phyloP scores from a whole-genome alignment of 305 asterid species.

The Fraxinus dipetala region DNA sequence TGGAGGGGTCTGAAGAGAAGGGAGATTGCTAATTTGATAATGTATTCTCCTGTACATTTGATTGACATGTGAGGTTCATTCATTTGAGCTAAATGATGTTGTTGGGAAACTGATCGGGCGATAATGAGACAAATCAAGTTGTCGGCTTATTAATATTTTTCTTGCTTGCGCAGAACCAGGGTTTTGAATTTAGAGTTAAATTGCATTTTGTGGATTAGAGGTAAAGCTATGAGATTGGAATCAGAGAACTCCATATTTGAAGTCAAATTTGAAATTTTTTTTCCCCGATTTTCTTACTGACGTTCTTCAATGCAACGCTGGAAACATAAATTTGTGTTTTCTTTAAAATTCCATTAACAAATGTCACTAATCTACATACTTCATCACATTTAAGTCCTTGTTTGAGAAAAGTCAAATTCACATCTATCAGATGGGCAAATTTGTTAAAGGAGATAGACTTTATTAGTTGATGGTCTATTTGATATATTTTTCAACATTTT shows the following conservation, averaged over 20 bases:
- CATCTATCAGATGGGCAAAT: not conserved
- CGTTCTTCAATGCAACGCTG: not conserved
- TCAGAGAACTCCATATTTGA: not conserved
- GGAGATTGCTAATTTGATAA: not conserved
- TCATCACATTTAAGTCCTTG: not conserved
- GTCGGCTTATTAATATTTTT: not conserved
- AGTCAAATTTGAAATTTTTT: not conserved
- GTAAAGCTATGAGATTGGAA: not conserved
- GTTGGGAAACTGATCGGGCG: not conserved
- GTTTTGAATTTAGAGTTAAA: not conserved
- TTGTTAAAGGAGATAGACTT: not conserved
- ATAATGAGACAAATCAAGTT: not conserved
- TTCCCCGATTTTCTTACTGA: not conserved
- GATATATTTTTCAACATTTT: not conserved
- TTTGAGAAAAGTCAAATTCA: not conserved
- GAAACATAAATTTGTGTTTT: not conserved
- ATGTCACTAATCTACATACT: not conserved
- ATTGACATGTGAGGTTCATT: not conserved
- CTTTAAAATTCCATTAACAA: not conserved
- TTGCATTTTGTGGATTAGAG: not conserved
- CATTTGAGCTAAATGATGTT: not conserved
- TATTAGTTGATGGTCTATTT: not conserved
- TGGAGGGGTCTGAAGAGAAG: not conserved
- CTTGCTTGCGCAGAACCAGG: not conserved
- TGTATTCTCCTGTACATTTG: not conserved